phyloP scores from a whole-genome alignment of 768 basidiomycete genomes.

The Boletus edulis region DNA sequence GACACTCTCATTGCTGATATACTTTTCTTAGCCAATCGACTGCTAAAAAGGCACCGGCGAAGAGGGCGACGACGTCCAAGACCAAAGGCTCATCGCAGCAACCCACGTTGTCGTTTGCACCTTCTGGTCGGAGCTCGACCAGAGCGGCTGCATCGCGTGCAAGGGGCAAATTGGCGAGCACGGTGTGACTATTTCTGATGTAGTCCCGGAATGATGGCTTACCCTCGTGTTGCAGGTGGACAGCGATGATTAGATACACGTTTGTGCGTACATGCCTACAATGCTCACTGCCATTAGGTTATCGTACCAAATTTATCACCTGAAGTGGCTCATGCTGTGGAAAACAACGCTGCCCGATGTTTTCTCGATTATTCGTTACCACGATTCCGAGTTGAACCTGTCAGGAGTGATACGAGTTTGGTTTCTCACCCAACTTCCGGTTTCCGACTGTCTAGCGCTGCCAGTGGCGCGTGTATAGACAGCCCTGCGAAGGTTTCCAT shows the following conservation, averaged over 20 bases:
- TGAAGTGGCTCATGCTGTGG: no score
- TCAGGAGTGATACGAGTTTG: no score
- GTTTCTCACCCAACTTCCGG: background rate
- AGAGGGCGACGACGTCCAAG: slow-evolving; percentile 38
- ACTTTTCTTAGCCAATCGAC: slow-evolving; percentile 30
- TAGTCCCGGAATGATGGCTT: background rate
- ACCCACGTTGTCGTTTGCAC: slow-evolving; percentile 60
- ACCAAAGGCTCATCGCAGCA: slow-evolving; percentile 33
- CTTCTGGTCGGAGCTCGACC: slow-evolving; percentile 53
- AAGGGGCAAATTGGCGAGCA: slow-evolving; percentile 54
- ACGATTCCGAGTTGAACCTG: background rate
- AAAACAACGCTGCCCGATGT: no score
- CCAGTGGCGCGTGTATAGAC: background rate
- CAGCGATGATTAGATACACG: slow-evolving; percentile 25
- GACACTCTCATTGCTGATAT: slow-evolving; percentile 22
- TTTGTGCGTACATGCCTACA: background rate
- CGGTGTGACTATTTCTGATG: slow-evolving; percentile 29
- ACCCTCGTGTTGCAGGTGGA: slow-evolving; percentile 16
- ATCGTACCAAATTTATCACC: background rate
- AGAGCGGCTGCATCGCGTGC: slow-evolving; percentile 71
- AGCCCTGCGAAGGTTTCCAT: background rate
- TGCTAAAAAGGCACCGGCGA: slow-evolving; percentile 54
- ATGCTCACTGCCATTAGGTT: background rate
- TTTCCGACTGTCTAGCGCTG: slow-evolving; percentile 2
- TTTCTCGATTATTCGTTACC: no score